Base-by-base conservation (phyloP, 73 alveolate genomes). In the Paramecium bursaria region DNA sequence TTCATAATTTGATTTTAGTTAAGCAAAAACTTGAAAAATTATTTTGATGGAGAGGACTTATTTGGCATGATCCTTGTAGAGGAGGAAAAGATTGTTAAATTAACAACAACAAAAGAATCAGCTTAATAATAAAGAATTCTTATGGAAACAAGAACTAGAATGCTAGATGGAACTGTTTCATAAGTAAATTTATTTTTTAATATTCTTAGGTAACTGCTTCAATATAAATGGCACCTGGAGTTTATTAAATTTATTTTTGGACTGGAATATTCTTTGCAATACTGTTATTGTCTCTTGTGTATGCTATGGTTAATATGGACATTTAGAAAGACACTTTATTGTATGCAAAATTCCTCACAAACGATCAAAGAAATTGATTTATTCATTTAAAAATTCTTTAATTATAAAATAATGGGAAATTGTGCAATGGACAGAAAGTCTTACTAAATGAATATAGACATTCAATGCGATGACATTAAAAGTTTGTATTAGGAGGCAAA, bases 181-280 rank as follows among this genome's bases (percentile, higher is more conserved):
- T 5, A 5, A 7, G 49, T 39, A 39, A 39, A 39, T 11, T 39
- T 39, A 0, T 50, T 50, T 67, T 35, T 11, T 67, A 13, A 19
- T 39, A 2, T 11, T 15, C 42, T 39, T 67, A 35, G 55, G 49
- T 7, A 35, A 21, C 23, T 39, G 33, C 82, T 33, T 5, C 82
- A 39, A 2, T 9, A 2, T 19, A 15, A 1, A 67, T 67, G 82
- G 27, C 26, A 39, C 17, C 82, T 14, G 50, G 50, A 17, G 44
- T 57, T 19, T 67, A 67, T 67, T 10, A 67, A 67, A 67, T 67
- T 67, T 67, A 67, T 67, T n/a, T 67, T 31, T 67, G 82, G 82
- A 39, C 44, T 67, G 82, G 82, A 35, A 47, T 67, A 4, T 67
- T 67, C 82, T 67, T 67, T 67, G 82, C 44, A 21, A 35, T 67